phyloP scores from a whole-genome alignment of 139 green algal genomes.

The Pseudopediastrum boryanum region DNA sequence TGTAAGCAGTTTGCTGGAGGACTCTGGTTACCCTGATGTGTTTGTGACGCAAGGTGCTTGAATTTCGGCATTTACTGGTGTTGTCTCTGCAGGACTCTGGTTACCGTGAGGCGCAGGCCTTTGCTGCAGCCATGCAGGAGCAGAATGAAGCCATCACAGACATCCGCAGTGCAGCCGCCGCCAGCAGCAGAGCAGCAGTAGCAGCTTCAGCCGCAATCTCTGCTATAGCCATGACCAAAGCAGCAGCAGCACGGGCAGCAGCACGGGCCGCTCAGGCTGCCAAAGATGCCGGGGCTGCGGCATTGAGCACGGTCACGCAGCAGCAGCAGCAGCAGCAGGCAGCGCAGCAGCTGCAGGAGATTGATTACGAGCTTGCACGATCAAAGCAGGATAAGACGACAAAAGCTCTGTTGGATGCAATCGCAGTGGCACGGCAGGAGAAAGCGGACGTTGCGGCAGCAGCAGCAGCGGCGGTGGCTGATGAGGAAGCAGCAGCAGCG shows the following conservation, averaged over 20 bases:
- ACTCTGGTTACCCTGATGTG: too few species aligned
- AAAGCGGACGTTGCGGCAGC: conserved; percentile 7
- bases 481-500: conserved; percentile 28
- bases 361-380: background rate
- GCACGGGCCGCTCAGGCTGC: conserved; percentile 53
- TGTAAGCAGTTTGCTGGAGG: too few species aligned
- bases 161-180: conserved; percentile 82
- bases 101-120: conserved; percentile 67
- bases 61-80: too few species aligned
- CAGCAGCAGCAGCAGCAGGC: conserved; percentile 20
- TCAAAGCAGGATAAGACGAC: background rate
- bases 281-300: conserved; percentile 30
- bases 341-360: background rate
- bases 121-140: conserved; percentile 33
- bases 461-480: conserved; percentile 18
- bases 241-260: conserved; percentile 81
- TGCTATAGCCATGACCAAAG: conserved; percentile 88
- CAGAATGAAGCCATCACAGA: conserved; percentile 74
- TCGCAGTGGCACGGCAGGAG: conserved; percentile 35
- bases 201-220: conserved; percentile 81
- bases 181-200: conserved; percentile 84
- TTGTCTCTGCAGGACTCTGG: conserved; percentile 54
- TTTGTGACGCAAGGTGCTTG: too few species aligned
- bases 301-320: conserved; percentile 22
- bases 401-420: background rate